Conservation (phyloP, 345 rosid species). For the Eucalyptus coolabah region DNA sequence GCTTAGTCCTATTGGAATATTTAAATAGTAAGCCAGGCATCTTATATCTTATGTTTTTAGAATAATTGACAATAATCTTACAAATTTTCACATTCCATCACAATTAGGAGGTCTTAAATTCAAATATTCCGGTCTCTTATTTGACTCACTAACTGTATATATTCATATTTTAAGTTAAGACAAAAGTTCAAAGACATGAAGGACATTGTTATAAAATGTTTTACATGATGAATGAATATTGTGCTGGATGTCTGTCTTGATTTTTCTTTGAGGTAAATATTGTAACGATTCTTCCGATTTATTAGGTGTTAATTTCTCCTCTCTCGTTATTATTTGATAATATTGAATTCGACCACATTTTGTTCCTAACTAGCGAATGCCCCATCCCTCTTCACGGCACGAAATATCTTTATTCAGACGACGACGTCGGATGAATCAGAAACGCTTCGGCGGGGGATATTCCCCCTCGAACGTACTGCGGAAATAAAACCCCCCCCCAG, state of each 20-base stretch:
- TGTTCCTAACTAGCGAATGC: not conserved
- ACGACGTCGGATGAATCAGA: not conserved
- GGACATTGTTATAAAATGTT: rapidly evolving
- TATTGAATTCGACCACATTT: not conserved
- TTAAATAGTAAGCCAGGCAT: no score
- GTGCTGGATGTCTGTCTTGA: rapidly evolving
- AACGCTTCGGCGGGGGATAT: not conserved
- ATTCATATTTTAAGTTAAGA: no score
- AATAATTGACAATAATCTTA: rapidly evolving
- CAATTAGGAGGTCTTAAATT: rapidly evolving
- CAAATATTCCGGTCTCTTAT: rapidly evolving
- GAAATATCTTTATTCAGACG: not conserved
- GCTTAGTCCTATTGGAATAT: rapidly evolving
- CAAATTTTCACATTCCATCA: no score
- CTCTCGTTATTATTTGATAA: not conserved
- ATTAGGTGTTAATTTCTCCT: not conserved
- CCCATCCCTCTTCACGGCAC: not conserved
- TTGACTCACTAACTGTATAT: no score
- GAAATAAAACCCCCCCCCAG: no score
- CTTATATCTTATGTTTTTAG: no score
- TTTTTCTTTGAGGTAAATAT: rapidly evolving
- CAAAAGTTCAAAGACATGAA: rapidly evolving
- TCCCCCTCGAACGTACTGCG: not conserved
- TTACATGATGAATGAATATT: rapidly evolving
- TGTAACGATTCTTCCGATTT: not conserved